phyloP scores from a whole-genome alignment of 1,284 basidiomycete species.

The Puccinia brachypodii region DNA sequence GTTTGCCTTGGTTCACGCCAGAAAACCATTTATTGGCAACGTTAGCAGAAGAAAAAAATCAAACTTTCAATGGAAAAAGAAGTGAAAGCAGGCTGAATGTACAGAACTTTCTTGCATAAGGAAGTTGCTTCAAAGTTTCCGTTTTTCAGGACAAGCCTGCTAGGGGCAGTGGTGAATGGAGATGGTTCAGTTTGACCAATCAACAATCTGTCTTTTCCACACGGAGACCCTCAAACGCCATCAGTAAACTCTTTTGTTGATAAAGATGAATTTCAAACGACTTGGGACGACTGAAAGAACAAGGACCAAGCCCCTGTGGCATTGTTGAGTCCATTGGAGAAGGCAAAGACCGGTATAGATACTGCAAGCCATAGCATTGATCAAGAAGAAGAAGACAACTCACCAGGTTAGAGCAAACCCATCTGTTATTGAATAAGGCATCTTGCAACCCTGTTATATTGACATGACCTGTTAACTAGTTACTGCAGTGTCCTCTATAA shows the following conservation, averaged over 20 bases:
- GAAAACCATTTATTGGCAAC: background rate
- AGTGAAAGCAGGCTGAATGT: background rate
- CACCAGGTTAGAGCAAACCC: too few relatives aligned
- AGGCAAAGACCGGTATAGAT: too few relatives aligned
- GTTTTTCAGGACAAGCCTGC: background rate
- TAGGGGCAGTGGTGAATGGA: background rate
- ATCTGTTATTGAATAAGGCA: too few relatives aligned
- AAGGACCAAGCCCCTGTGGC: too few relatives aligned
- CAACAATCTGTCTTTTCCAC: background rate
- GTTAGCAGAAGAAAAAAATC: background rate
- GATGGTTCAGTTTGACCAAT: background rate
- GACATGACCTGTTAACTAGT: too few relatives aligned
- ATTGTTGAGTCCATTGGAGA: too few relatives aligned
- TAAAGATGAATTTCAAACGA: background rate
- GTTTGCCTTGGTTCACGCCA: background rate
- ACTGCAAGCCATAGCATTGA: too few relatives aligned
- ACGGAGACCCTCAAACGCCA: background rate
- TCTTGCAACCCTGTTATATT: too few relatives aligned
- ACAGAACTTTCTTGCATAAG: background rate
- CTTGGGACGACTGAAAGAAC: background rate
- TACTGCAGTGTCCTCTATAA: too few relatives aligned
- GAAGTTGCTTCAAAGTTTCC: background rate
- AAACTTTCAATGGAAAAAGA: background rate
- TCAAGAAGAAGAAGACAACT: too few relatives aligned
- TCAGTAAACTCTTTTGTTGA: conserved; percentile 26